Evolutionary conservation across 2,329 filamentous ascomycete genomes (phyloP).

Genomic region (Trichoderma citrinoviride): DNA sequence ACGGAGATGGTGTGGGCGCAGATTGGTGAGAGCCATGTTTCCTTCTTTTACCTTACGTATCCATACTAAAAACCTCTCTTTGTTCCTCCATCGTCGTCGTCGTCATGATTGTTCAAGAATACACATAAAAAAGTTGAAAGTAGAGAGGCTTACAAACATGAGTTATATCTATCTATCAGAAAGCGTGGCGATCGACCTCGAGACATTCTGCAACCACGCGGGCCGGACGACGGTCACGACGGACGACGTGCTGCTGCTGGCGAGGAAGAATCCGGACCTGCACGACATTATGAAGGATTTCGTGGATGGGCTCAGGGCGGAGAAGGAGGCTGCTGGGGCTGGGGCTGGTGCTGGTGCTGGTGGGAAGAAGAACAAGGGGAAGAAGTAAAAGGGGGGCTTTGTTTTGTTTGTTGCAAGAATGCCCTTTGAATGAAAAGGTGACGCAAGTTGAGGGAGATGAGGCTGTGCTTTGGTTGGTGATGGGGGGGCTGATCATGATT

Average conservation of each 20-base stretch:
- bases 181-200: slow-evolving; percentile 55
- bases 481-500: no score
- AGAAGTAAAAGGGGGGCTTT: background rate
- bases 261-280: slow-evolving; percentile 81
- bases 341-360: slow-evolving; percentile 35
- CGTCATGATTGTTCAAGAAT: no score
- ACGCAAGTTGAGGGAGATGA: no score
- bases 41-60: no score
- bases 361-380: slow-evolving; percentile 32
- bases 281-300: slow-evolving; percentile 70
- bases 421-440: no score
- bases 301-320: slow-evolving; percentile 59
- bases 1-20: slow-evolving; percentile 87
- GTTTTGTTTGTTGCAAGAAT: no score
- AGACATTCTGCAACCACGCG: slow-evolving; percentile 68
- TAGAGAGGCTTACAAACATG: background rate
- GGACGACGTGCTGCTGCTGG: slow-evolving; percentile 84
- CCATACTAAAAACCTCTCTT: no score
- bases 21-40: slow-evolving; percentile 65
- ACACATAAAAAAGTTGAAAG: no score
- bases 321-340: slow-evolving; percentile 31
- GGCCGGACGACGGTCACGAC: slow-evolving; percentile 76
- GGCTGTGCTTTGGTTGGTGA: no score
- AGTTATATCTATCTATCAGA: no score
- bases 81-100: no score